A percentile compares a stretch with the other conserved stretches of the same genome.
Evolutionary conservation across 2,329 filamentous ascomycete species (phyloP).

Genomic region (Ascosphaera aggregata): DNA sequence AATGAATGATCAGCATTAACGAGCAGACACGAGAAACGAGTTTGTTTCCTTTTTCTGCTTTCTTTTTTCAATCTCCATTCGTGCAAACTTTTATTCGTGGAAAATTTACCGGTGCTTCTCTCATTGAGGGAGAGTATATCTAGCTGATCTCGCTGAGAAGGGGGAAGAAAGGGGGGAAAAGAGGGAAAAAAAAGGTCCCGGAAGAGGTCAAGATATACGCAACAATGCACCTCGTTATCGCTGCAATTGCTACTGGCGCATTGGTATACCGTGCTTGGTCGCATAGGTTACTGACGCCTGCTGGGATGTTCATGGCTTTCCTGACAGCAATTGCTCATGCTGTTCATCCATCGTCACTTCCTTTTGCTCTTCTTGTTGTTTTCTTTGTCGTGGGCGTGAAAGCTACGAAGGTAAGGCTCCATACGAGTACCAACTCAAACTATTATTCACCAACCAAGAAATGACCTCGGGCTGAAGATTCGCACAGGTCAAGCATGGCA

Average conservation of each 20-base stretch:
- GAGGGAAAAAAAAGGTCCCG: conserved; percentile 1
- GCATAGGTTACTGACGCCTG: conserved; percentile 54
- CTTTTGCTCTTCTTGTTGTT: conserved; percentile 57
- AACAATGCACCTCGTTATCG: conserved; percentile 21
- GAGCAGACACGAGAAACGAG: no score
- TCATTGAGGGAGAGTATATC: no score
- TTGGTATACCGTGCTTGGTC: conserved; percentile 45
- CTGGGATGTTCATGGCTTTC: conserved; percentile 47
- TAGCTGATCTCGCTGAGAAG: no score
- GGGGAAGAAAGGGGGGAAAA: background rate
- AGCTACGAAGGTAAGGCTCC: conserved; percentile 55
- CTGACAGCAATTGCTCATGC: conserved; percentile 61
- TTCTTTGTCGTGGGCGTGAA: conserved; percentile 75
- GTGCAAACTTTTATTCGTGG: no score
- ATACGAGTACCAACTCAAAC: no score
- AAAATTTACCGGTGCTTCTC: no score
- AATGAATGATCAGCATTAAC: no score
- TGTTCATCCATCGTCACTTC: conserved; percentile 80
- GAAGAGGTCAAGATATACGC: background rate
- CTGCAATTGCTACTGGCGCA: conserved; percentile 25
- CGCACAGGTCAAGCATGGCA: conserved; percentile 54
- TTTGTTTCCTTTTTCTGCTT: no score
- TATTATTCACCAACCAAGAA: conserved; percentile 6
- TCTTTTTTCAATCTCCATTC: no score
- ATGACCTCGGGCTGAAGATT: conserved; percentile 7